Percentiles rank a stretch among this genome's conserved stretches.
These are phyloP conservation scores for Hypoxylon sp. DNA, from an alignment of 2,329 filamentous ascomycete species.

Conservation along the genomic window DNA sequence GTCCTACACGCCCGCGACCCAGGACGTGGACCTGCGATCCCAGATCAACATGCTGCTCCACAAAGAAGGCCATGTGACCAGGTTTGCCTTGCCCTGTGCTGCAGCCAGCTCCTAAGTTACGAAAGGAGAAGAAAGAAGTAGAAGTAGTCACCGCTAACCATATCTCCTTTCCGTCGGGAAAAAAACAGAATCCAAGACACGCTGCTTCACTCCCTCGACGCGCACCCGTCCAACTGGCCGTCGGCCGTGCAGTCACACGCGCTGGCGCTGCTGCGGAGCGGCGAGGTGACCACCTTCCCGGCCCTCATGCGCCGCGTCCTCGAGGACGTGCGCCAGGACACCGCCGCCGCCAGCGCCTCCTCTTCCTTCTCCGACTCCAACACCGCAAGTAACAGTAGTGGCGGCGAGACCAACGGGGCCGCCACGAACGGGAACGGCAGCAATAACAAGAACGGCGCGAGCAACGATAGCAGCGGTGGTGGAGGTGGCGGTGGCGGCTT, in stretches of 20 bases:
- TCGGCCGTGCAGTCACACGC: constrained; percentile 67
- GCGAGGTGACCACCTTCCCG: constrained; percentile 67
- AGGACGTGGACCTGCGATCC: constrained; percentile 68
- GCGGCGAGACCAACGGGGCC: constrained; percentile 6
- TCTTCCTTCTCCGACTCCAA: constrained; percentile 32
- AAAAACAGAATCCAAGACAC: constrained; percentile 69
- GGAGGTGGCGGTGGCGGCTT: constrained; percentile 48
- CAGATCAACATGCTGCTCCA: constrained; percentile 68
- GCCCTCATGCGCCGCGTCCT: constrained; percentile 67
- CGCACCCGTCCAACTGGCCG: constrained; percentile 68
- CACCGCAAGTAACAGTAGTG: constrained; percentile 36
- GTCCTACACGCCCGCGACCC: constrained; percentile 66
- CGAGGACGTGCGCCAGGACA: constrained; percentile 66
- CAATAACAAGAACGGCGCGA: constrained; percentile 25
- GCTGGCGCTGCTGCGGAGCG: constrained; percentile 65
- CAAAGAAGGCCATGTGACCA: constrained; percentile 65
- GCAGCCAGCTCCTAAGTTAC: neutral
- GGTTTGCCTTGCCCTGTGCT: constrained; percentile 51
- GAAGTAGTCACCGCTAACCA: constrained; percentile 16
- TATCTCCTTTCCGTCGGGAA: no score
- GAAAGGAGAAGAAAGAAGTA: neutral
- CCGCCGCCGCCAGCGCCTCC: constrained; percentile 45
- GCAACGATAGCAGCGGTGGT: neutral
- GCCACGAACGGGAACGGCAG: constrained; percentile 43
- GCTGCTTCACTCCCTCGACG: constrained; percentile 68